Percentiles rank a stretch among this genome's conserved stretches.
Conservation (phyloP, 2,329 filamentous ascomycete species). For the Zymoseptoria tritici region DNA sequence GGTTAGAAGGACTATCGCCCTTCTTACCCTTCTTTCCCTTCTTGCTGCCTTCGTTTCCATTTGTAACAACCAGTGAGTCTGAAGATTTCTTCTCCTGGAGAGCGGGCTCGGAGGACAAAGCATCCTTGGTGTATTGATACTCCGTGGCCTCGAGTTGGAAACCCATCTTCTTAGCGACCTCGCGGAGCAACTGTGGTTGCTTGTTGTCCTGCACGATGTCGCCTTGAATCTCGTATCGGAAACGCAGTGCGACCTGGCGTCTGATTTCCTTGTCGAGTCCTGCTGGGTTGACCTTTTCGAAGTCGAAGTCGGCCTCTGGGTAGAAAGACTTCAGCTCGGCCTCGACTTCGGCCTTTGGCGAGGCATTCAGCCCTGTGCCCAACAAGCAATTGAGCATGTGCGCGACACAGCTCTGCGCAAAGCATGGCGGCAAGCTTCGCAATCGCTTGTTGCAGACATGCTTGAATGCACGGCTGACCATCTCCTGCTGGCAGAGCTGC, state of each 20-base stretch:
- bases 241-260: slow-evolving; percentile 64
- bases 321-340: slow-evolving; percentile 67
- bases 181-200: slow-evolving; percentile 77
- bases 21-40: slow-evolving; percentile 55
- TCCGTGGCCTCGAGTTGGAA: slow-evolving; percentile 76
- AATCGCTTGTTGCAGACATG: slow-evolving; percentile 76
- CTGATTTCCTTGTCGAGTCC: slow-evolving; percentile 62
- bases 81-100: slow-evolving; percentile 23
- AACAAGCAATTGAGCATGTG: slow-evolving; percentile 93
- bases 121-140: slow-evolving; percentile 56
- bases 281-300: slow-evolving; percentile 70
- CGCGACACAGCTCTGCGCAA: slow-evolving; percentile 70
- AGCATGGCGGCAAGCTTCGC: slow-evolving; percentile 67
- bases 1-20: slow-evolving; percentile 41
- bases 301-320: slow-evolving; percentile 71
- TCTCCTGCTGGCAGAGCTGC: slow-evolving; percentile 76
- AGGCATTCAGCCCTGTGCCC: slow-evolving; percentile 66
- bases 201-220: slow-evolving; percentile 63
- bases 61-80: slow-evolving; percentile 27
- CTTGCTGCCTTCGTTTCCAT: slow-evolving; percentile 28
- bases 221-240: slow-evolving; percentile 63
- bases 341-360: slow-evolving; percentile 72
- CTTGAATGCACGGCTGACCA: slow-evolving; percentile 94
- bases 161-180: slow-evolving; percentile 81
- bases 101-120: slow-evolving; percentile 10